phyloP scores from a whole-genome alignment of 2,329 filamentous ascomycete species.

The Didymella sp. region DNA sequence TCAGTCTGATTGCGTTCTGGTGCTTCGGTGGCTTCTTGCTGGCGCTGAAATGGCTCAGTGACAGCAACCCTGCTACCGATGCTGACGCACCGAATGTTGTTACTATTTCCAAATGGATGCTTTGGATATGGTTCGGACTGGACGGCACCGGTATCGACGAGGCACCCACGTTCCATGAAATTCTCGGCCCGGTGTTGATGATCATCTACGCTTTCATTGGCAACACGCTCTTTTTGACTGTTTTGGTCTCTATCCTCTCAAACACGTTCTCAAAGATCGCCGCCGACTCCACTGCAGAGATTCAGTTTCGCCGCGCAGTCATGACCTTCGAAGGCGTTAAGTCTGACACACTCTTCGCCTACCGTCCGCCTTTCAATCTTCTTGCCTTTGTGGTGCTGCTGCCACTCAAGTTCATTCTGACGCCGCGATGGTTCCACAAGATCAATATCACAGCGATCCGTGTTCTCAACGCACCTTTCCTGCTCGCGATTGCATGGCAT shows the following conservation, averaged over 20 bases:
- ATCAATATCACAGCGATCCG: constrained; percentile 81
- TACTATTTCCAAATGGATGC: constrained; percentile 88
- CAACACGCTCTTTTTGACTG: constrained; percentile 87
- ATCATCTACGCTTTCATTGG: constrained; percentile 84
- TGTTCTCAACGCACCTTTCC: constrained; percentile 74
- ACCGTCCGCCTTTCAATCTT: constrained; percentile 84
- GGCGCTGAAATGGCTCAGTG: constrained; percentile 77
- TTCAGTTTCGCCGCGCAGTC: constrained; percentile 81
- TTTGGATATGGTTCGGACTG: constrained; percentile 91
- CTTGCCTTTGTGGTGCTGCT: constrained; percentile 75
- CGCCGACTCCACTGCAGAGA: constrained; percentile 78
- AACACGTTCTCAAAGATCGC: constrained; percentile 84
- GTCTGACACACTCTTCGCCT: constrained; percentile 81
- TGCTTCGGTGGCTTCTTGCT: constrained; percentile 84
- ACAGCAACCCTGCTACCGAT: constrained; percentile 44
- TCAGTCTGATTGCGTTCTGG: constrained; percentile 79
- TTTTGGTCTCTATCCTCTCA: constrained; percentile 84
- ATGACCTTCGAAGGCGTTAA: constrained; percentile 87
- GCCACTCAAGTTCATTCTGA: constrained; percentile 78
- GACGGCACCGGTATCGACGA: constrained; percentile 69
- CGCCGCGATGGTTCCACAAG: constrained; percentile 88
- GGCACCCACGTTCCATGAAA: constrained; percentile 74
- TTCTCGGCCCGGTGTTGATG: constrained; percentile 82
- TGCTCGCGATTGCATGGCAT: constrained; percentile 72
- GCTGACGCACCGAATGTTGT: constrained; percentile 61